Evolutionary conservation across 495 filamentous ascomycete species (phyloP), one percentile per base, ranked within the genome.

Genomic region (Hypoxylon rickii): DNA sequence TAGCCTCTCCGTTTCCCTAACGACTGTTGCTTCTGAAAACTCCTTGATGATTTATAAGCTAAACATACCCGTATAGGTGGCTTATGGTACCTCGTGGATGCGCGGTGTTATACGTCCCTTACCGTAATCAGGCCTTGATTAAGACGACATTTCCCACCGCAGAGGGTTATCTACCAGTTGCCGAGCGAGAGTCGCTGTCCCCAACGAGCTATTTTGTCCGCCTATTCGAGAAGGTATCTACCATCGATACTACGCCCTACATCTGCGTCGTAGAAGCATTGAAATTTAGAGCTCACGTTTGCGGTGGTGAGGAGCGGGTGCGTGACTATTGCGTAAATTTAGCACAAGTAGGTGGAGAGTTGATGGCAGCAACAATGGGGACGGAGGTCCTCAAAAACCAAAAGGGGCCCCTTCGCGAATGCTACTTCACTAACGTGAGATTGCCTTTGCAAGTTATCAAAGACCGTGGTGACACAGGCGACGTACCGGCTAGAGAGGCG

Each of bases 31-130:
- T n/a, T n/a, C n/a, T n/a, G n/a, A n/a, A n/a, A n/a, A n/a, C n/a
- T n/a, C n/a, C n/a, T n/a, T n/a, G n/a, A n/a, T n/a, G n/a, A n/a
- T n/a, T 64, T 84, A 79, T 55, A 86, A 92, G 21, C 45, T 59
- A 46, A 64, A 16, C 52, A 19, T 44, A 41, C 52, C 19, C 42
- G 45, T 51, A 41, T 71, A 96, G 92, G 75, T 96, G 91, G 91
- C 81, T 95, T 15, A 87, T 82, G 67, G 81, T 82, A 13, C 91
- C 90, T 26, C 86, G 91, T 41, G 83, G 82, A 37, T 88, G 84
- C 63, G 87, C 89, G 1, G 70, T 90, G 5, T 77, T 96, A 49
- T 86, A 92, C 67, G 88, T 92, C 7, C 85, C 88, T 0, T 66
- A 74, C 15, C 79, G 79, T 24, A 87, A 92, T 70, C 90, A 96